Percentiles rank a stretch among this genome's conserved stretches.
Conservation (phyloP, 78 protist genomes). For the Speleostelium caveatum region DNA sequence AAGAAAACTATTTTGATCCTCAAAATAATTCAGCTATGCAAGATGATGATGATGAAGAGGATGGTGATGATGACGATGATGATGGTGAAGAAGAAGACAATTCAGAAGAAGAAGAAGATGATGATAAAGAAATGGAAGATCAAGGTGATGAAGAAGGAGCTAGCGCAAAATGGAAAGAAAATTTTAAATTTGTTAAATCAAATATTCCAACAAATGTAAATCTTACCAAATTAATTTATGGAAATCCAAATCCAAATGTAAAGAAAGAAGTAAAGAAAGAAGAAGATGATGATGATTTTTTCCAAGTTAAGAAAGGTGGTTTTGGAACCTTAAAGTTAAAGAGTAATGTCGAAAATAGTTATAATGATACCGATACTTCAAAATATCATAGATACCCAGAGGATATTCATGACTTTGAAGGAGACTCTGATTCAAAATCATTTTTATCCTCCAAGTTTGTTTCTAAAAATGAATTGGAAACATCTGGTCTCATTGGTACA, state of each 20-base stretch:
- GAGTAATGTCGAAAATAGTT: background rate
- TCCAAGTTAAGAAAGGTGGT: slow-evolving; percentile 71
- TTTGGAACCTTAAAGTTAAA: slow-evolving; percentile 44
- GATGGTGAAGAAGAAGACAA: slow-evolving; percentile 73
- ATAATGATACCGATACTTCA: slow-evolving; percentile 43
- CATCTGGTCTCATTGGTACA: slow-evolving; percentile 47
- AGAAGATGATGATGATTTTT: slow-evolving; percentile 58
- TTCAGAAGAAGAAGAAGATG: slow-evolving; percentile 83
- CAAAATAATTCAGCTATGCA: background rate
- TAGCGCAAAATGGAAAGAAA: slow-evolving; percentile 78
- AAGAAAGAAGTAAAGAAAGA: slow-evolving; percentile 11
- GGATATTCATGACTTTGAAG: slow-evolving; percentile 2
- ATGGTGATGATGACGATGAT: slow-evolving; percentile 51
- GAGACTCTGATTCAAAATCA: background rate
- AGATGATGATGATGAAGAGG: slow-evolving; percentile 32
- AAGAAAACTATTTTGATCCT: slow-evolving; percentile 64
- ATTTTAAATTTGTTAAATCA: background rate
- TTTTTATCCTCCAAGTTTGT: slow-evolving; percentile 37
- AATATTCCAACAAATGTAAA: slow-evolving; percentile 3
- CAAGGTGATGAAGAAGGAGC: slow-evolving; percentile 62
- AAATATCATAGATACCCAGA: slow-evolving; percentile 14
- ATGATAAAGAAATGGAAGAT: slow-evolving; percentile 34
- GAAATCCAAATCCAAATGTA: background rate
- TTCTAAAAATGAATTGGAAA: slow-evolving; percentile 28
- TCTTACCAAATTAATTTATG: slow-evolving; percentile 54